A percentile compares a stretch with the other conserved stretches of the same genome.
These are phyloP conservation scores for Arabis hirsuta DNA, from an alignment of 345 rosid species.

Conservation along the genomic window DNA sequence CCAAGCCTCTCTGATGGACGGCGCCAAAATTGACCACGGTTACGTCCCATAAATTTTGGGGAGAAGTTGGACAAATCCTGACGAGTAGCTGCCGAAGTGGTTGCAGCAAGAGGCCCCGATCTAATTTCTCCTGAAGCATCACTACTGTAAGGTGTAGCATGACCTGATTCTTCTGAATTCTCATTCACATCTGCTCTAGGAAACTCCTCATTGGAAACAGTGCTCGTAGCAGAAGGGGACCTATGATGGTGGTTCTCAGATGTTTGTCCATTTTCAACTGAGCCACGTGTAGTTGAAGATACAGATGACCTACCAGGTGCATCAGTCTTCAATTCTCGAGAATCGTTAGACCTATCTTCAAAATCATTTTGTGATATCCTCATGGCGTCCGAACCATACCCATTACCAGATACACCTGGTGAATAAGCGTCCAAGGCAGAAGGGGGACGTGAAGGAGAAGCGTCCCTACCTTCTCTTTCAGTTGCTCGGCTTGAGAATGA, in stretches of 20 bases:
- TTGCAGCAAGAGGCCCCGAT: conserved; percentile 52
- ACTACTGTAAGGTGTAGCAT: conserved; percentile 63
- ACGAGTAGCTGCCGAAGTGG: conserved; percentile 48
- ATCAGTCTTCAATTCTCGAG: conserved; percentile 54
- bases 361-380: conserved; percentile 53
- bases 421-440: conserved; percentile 64
- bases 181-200: conserved; percentile 66
- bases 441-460: conserved; percentile 64
- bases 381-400: conserved; percentile 53
- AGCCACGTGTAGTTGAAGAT: conserved; percentile 59
- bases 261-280: conserved; percentile 50
- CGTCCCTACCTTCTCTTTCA: conserved; percentile 45
- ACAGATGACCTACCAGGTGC: conserved; percentile 52
- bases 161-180: conserved; percentile 60
- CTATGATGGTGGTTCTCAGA: conserved; percentile 58
- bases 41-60: conserved; percentile 61
- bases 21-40: conserved; percentile 71
- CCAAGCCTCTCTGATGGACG: conserved; percentile 80
- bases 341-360: conserved; percentile 59
- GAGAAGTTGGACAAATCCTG: conserved; percentile 67
- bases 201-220: conserved; percentile 53
- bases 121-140: conserved; percentile 85
- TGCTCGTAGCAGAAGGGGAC: conserved; percentile 62
- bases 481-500: conserved; percentile 48
- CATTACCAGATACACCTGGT: conserved; percentile 57